A percentile compares a stretch with the other conserved stretches of the same genome.
Evolutionary conservation across 805 yeast species (phyloP).

Genomic region (Pichia eremophila): DNA sequence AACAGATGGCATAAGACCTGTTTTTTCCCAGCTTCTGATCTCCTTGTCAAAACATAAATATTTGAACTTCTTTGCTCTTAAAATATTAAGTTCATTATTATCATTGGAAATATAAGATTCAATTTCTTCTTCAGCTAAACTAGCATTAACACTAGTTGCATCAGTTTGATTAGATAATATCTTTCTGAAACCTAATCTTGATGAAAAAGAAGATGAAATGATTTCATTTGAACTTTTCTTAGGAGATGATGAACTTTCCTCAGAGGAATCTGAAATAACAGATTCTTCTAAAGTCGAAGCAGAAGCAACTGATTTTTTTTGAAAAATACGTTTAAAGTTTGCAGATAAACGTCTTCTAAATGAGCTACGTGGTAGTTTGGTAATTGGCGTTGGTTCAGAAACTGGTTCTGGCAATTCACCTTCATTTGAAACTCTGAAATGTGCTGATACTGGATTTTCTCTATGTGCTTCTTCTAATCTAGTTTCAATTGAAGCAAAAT

Average conservation of each 20-base stretch:
- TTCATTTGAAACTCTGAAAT: neutral
- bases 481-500: neutral
- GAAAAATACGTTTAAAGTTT: neutral
- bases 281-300: neutral
- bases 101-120: slow-evolving; percentile 4
- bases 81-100: neutral
- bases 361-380: neutral
- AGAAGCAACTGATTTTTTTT: neutral
- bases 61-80: slow-evolving; percentile 2
- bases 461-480: neutral
- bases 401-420: neutral
- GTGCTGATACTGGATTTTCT: too few species aligned
- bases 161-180: neutral
- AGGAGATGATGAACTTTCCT: neutral
- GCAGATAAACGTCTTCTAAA: neutral
- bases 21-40: slow-evolving; percentile 2
- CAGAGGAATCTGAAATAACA: neutral
- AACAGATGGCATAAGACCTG: slow-evolving; percentile 2
- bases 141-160: neutral
- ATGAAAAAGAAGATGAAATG: neutral
- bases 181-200: neutral
- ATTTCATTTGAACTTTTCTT: neutral
- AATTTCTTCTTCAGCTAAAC: neutral
- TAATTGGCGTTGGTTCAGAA: too few species aligned
- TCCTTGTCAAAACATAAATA: neutral